Percentiles rank a stretch among this genome's conserved stretches.
Conservation (phyloP, 2,329 filamentous ascomycete species). For the Cladosporium oxysporum region DNA sequence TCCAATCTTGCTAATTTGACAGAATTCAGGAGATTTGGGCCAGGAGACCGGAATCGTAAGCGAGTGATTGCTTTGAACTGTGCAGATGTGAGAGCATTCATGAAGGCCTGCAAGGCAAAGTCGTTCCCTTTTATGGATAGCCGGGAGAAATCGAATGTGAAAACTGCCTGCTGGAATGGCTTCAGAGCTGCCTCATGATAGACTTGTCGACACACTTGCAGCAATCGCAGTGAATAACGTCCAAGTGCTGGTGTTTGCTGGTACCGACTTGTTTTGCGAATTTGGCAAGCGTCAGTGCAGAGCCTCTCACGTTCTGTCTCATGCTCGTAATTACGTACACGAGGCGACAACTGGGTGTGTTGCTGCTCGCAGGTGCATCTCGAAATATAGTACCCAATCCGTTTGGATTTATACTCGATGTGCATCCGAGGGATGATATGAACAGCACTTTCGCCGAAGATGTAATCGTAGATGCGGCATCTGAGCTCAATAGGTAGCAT, state of each 20-base stretch:
- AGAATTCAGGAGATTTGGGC: neutral
- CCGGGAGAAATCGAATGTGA: neutral
- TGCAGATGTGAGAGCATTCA: neutral
- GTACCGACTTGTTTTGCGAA: neutral
- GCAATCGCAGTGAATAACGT: too few species aligned
- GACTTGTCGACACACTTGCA: neutral
- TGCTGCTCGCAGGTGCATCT: neutral
- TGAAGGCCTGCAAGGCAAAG: neutral
- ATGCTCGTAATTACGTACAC: neutral
- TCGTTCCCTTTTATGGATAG: neutral
- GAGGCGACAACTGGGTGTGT: too few species aligned
- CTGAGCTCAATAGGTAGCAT: neutral
- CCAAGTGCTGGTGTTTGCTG: neutral
- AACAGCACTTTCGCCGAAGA: neutral
- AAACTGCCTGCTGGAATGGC: neutral
- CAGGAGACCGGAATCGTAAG: neutral
- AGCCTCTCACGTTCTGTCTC: too few species aligned
- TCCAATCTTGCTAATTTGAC: neutral
- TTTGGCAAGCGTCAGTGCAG: neutral
- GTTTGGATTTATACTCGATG: too few species aligned
- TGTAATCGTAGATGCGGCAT: neutral
- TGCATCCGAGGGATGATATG: neutral
- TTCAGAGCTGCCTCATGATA: neutral
- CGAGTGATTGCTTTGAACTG: neutral
- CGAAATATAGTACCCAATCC: neutral